Conservation (phyloP, 2,329 filamentous ascomycete species). For the Raffaelea deltoideospora region DNA sequence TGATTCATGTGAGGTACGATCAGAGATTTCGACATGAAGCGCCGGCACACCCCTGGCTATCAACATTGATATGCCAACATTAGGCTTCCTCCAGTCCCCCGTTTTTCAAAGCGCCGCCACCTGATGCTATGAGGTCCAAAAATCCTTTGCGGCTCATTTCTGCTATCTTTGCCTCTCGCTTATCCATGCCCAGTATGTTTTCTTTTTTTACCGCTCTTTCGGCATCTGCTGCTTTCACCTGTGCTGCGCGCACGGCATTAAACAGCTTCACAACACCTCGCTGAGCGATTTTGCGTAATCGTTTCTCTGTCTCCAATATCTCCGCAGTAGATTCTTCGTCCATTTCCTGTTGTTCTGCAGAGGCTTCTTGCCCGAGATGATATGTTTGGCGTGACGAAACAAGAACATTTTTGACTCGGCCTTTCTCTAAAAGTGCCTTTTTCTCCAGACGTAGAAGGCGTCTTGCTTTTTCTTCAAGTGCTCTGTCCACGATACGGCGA, state of each 20-base stretch:
- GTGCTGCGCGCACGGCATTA: constrained; percentile 84
- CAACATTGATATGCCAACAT: no score
- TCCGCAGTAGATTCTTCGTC: constrained; percentile 32
- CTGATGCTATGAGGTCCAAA: constrained; percentile 68
- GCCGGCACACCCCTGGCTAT: no score
- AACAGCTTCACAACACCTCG: constrained; percentile 92
- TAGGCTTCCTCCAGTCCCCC: constrained; percentile 41
- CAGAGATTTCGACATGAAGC: no score
- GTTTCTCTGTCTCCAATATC: constrained; percentile 58
- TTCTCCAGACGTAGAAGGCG: constrained; percentile 69
- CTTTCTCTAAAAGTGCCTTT: constrained; percentile 66
- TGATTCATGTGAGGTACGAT: no score
- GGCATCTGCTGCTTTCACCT: constrained; percentile 73
- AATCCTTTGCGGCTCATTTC: constrained; percentile 98
- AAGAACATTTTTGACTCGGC: constrained; percentile 75
- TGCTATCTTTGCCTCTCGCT: constrained; percentile 74
- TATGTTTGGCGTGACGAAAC: constrained; percentile 31
- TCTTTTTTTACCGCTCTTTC: constrained; percentile 53
- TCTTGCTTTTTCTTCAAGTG: constrained; percentile 68
- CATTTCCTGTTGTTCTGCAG: neutral
- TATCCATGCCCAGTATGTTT: constrained; percentile 62
- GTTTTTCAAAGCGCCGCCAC: constrained; percentile 44
- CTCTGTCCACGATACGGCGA: constrained; percentile 56
- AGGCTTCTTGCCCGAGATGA: constrained; percentile 16
- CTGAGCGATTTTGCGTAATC: constrained; percentile 75